A percentile compares a stretch with the other conserved stretches of the same genome.
Evolutionary conservation across 371 early-diverging fungal genomes (phyloP).

Genomic region (Rhizomucor miehei): DNA sequence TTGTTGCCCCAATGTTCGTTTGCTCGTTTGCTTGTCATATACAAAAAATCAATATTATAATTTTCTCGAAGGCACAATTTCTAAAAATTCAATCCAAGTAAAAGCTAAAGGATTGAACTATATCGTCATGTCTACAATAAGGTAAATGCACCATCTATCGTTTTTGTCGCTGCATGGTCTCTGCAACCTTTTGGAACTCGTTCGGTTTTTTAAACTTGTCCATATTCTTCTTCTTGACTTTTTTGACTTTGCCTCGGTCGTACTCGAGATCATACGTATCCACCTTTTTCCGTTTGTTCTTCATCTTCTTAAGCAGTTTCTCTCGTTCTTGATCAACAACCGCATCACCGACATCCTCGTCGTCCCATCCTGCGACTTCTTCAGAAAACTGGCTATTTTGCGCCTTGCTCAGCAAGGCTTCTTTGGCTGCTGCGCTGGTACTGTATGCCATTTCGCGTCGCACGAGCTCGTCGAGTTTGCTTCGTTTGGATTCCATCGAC

Average conservation of each 20-base stretch:
- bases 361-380: slow-evolving; percentile 48
- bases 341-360: slow-evolving; percentile 25
- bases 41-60: too few species aligned
- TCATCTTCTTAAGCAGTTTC: slow-evolving; percentile 38
- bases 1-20: too few species aligned
- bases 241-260: slow-evolving; percentile 77
- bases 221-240: slow-evolving; percentile 59
- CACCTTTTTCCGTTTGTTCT: slow-evolving; percentile 57
- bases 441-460: slow-evolving; percentile 39
- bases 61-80: too few species aligned
- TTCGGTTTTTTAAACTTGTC: slow-evolving; percentile 41
- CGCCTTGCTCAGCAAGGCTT: slow-evolving; percentile 27
- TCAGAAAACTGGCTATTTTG: slow-evolving; percentile 38
- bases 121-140: too few species aligned
- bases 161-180: slow-evolving; percentile 10
- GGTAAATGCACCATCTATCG: not conserved
- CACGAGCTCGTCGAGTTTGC: slow-evolving; percentile 51
- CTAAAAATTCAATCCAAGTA: too few species aligned
- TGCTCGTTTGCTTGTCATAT: too few species aligned
- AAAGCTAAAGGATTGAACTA: too few species aligned
- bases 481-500: slow-evolving; percentile 49
- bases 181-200: slow-evolving; percentile 38
- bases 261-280: slow-evolving; percentile 72
- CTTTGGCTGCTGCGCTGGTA: slow-evolving; percentile 48
- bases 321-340: slow-evolving; percentile 30